Evolutionary conservation across 1,139 yeast genomes (phyloP), one percentile per base, ranked within the genome.

Genomic region (Magnusiomyces clavatus): DNA sequence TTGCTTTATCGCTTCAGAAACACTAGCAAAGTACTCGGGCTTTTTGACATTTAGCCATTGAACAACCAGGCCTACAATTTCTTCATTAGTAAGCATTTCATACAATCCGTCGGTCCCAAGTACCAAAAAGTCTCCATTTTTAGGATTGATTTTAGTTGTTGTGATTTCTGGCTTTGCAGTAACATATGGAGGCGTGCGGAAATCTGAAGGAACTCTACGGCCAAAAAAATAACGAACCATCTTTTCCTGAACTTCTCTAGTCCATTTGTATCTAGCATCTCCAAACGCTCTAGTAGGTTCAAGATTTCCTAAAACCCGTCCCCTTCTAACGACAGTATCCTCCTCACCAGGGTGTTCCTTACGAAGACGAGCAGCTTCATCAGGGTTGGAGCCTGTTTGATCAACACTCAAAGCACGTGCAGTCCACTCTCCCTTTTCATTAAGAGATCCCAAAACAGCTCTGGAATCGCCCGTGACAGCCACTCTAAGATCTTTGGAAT

Each of bases 271-370:
- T 57, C 96, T 78, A 57, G 96, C 95, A 69, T 92, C 99, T 47
- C 99, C 98, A 74, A 92, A 94, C 1, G 97, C 96, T 62, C 98
- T 77, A 0, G 96, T 82, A 4, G 99, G 98, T 68, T 94, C 98
- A 57, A 92, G 76, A n/a, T 90, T 81, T 0, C 99, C 99, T 60
- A 92, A 76, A 4, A 94, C 86, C 60, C 98, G 78, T 3, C 98
- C 98, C 34, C 68, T 58, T 57, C 87, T 81, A 61, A 88, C 78
- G 29, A 90, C 82, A 39, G 84, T 92, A 54, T 81, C 80, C 34
- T 88, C 83, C 68, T 92, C 97, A 56, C 83, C 83, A 1, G 98
- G 98, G 68, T 92, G 98, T 68, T 90, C 97, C 47, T 81, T 74
- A 46, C 83, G 78, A 53, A 92, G 80, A 58, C 97, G 78, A 24